Conservation (phyloP, 805 yeast genomes). For the Lachancea nothofagi region DNA sequence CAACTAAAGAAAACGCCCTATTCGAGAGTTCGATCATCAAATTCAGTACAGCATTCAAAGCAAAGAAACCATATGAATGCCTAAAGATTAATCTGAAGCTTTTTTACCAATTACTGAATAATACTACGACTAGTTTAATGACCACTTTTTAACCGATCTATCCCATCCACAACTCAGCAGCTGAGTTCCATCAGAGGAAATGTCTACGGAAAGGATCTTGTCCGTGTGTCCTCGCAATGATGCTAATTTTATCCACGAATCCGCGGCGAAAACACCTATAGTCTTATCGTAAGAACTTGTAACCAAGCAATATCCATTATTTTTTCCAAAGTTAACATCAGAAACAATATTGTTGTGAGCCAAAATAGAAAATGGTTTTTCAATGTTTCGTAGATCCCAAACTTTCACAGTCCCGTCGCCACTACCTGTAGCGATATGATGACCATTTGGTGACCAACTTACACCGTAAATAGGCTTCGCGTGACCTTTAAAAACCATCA, state of each 20-base stretch:
- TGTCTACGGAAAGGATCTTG: constrained; percentile 66
- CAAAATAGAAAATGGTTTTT: constrained; percentile 44
- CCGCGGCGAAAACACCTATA: constrained; percentile 59
- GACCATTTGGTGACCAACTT: constrained; percentile 75
- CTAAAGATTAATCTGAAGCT: neutral
- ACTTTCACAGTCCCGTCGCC: constrained; percentile 74
- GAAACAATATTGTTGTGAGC: constrained; percentile 74
- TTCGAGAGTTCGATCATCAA: constrained; percentile 22
- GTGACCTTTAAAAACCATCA: constrained; percentile 61
- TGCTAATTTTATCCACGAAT: constrained; percentile 58
- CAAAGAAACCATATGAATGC: constrained; percentile 5
- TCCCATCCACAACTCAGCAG: constrained; percentile 81
- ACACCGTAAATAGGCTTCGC: constrained; percentile 61
- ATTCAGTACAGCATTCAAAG: constrained; percentile 10
- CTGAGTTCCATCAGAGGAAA: constrained; percentile 37
- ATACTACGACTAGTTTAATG: neutral
- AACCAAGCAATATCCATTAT: constrained; percentile 44
- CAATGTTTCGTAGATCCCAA: constrained; percentile 73
- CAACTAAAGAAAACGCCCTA: constrained; percentile 23
- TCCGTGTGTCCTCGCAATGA: constrained; percentile 56
- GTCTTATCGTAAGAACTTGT: constrained; percentile 70
- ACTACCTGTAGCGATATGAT: constrained; percentile 73
- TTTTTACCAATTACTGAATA: neutral
- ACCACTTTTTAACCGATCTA: constrained; percentile 66
- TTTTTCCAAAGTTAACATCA: constrained; percentile 48